These are phyloP conservation scores for Aspergillus hortae DNA, from an alignment of 2,329 filamentous ascomycete species.

Conservation along the genomic window DNA sequence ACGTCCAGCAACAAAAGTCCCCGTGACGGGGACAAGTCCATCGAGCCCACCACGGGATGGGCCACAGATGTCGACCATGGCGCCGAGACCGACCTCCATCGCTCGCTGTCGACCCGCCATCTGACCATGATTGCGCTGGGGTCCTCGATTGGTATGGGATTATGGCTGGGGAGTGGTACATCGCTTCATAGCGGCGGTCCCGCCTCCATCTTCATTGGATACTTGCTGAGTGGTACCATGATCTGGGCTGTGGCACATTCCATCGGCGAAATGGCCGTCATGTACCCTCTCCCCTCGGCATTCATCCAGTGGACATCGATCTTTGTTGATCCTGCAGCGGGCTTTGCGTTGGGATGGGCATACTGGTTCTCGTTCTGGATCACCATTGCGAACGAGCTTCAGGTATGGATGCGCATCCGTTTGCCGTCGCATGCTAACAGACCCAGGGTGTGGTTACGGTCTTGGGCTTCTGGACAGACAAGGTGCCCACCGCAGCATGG, in stretches of 20 bases:
- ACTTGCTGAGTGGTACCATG: conserved; percentile 36
- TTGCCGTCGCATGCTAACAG: neutral
- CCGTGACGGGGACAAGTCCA: neutral
- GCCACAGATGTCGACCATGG: conserved; percentile 17
- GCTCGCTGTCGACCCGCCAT: conserved; percentile 39
- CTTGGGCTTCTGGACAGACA: conserved; percentile 44
- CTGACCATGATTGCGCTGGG: conserved; percentile 40
- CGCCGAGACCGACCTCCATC: conserved; percentile 32
- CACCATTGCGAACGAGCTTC: conserved; percentile 45
- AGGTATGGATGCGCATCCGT: conserved; percentile 14
- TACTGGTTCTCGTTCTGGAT: conserved; percentile 47
- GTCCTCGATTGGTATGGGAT: conserved; percentile 45
- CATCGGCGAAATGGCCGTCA: conserved; percentile 46
- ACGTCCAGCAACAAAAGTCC: neutral
- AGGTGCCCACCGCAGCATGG: conserved; percentile 43
- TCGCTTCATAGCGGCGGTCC: conserved; percentile 43
- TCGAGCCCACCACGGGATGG: neutral
- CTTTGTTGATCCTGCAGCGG: conserved; percentile 43
- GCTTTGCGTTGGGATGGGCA: conserved; percentile 47
- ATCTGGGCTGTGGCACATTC: conserved; percentile 47
- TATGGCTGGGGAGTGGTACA: conserved; percentile 46
- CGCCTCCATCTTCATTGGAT: conserved; percentile 45
- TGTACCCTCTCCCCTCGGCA: conserved; percentile 46
- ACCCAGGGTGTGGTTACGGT: conserved; percentile 36
- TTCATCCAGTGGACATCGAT: conserved; percentile 49